A percentile compares a stretch with the other conserved stretches of the same genome.
These are phyloP conservation scores for Candida boidinii DNA, from an alignment of 805 yeast genomes.

Conservation along the genomic window DNA sequence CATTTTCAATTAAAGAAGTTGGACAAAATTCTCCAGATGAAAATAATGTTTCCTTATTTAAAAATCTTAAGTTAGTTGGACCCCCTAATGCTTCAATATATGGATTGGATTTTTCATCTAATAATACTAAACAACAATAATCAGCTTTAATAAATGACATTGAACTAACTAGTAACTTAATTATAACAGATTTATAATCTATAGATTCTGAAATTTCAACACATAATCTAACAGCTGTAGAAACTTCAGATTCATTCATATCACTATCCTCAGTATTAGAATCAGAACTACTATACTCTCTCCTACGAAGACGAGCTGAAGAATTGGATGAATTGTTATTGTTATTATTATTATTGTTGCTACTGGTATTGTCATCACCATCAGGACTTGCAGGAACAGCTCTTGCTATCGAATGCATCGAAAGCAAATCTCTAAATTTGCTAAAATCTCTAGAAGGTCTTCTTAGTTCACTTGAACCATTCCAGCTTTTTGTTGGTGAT, in stretches of 20 bases:
- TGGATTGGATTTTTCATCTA: constrained; percentile 18
- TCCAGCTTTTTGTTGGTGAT: too few species aligned
- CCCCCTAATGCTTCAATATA: constrained; percentile 24
- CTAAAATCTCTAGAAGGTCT: too few species aligned
- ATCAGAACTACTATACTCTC: too few species aligned
- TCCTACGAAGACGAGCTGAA: too few species aligned
- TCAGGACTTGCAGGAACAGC: not conserved
- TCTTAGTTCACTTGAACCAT: too few species aligned
- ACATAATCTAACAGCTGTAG: constrained; percentile 32
- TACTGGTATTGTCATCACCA: too few species aligned
- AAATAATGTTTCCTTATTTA: constrained; percentile 27
- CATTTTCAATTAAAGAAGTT: constrained; percentile 27
- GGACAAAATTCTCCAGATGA: constrained; percentile 36
- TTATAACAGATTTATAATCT: constrained; percentile 27
- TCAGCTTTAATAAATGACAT: constrained; percentile 21
- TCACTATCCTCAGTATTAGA: constrained; percentile 9
- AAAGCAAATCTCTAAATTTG: too few species aligned
- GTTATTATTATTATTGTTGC: too few species aligned
- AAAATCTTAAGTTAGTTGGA: constrained; percentile 15
- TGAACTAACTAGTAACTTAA: constrained; percentile 30
- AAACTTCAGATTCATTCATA: constrained; percentile 1
- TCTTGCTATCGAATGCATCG: too few species aligned
- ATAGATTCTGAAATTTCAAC: constrained; percentile 41
- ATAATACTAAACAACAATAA: constrained; percentile 23
- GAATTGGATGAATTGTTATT: too few species aligned